Conservation (phyloP, 2,329 filamentous ascomycete species). For the Hypoxylon sp. region DNA sequence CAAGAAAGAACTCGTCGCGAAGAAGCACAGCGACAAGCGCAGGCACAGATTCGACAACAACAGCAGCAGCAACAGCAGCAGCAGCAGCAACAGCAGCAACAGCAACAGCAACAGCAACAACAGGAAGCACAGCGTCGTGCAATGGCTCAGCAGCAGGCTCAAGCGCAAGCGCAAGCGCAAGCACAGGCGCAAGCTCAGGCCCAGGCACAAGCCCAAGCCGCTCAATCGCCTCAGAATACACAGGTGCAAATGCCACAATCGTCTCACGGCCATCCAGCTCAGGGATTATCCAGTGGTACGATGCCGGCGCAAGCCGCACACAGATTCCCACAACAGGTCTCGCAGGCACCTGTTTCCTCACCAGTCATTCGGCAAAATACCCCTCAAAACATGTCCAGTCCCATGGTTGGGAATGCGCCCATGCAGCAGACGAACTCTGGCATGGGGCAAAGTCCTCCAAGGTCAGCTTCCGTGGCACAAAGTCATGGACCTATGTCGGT, state of each 20-base stretch:
- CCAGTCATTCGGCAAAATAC: slow-evolving; percentile 71
- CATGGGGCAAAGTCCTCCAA: slow-evolving; percentile 72
- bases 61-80: slow-evolving; percentile 47
- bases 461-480: slow-evolving; percentile 72
- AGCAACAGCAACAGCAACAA: slow-evolving; percentile 47
- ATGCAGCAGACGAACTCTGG: slow-evolving; percentile 74
- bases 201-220: slow-evolving; percentile 45
- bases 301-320: slow-evolving; percentile 54
- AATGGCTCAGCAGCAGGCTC: slow-evolving; percentile 35
- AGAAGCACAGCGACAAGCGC: slow-evolving; percentile 55
- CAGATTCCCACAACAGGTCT: slow-evolving; percentile 63
- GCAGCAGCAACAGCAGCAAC: slow-evolving; percentile 45
- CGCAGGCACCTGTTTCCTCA: slow-evolving; percentile 72
- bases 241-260: slow-evolving; percentile 49
- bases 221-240: slow-evolving; percentile 45
- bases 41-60: slow-evolving; percentile 53
- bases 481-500: slow-evolving; percentile 64
- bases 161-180: slow-evolving; percentile 41
- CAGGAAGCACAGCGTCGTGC: slow-evolving; percentile 45
- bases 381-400: slow-evolving; percentile 71
- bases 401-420: slow-evolving; percentile 67
- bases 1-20: slow-evolving; percentile 37
- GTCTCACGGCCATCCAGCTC: slow-evolving; percentile 55
- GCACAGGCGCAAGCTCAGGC: slow-evolving; percentile 46
- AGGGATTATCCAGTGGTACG: slow-evolving; percentile 54